phyloP scores from a whole-genome alignment of 805 yeast species.

The Suhomyces kilbournensis region DNA sequence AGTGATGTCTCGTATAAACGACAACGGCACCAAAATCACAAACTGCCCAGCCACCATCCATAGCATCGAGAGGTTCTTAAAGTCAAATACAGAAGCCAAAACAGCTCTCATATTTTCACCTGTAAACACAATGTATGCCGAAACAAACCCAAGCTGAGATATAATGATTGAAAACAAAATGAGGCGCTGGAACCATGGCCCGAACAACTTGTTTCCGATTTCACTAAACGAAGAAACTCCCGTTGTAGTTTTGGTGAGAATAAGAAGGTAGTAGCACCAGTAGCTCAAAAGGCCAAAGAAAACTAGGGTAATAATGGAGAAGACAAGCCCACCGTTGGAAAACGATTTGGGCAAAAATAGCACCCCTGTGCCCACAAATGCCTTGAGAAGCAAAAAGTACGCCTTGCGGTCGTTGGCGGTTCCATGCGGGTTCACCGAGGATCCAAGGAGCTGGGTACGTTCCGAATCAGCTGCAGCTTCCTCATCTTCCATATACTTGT shows the following conservation, averaged over 20 bases:
- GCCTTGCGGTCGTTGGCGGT: constrained; percentile 74
- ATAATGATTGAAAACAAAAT: constrained; percentile 63
- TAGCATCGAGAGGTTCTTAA: constrained; percentile 32
- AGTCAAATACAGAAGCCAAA: constrained; percentile 45
- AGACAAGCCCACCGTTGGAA: constrained; percentile 66
- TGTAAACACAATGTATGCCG: constrained; percentile 78
- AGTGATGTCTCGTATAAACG: constrained; percentile 73
- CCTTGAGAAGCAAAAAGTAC: constrained; percentile 66
- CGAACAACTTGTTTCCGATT: constrained; percentile 63
- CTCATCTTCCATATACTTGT: not conserved
- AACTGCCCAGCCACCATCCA: constrained; percentile 56
- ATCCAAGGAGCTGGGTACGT: constrained; percentile 3
- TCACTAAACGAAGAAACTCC: constrained; percentile 77
- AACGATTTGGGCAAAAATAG: constrained; percentile 68
- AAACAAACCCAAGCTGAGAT: constrained; percentile 78
- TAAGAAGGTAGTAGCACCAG: constrained; percentile 73
- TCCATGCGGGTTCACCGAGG: constrained; percentile 40
- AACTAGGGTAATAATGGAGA: constrained; percentile 50
- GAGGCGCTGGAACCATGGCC: constrained; percentile 59
- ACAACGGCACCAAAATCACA: constrained; percentile 59
- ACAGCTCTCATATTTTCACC: constrained; percentile 71
- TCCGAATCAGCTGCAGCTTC: not conserved
- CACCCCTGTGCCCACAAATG: constrained; percentile 77
- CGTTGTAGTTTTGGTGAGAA: constrained; percentile 55
- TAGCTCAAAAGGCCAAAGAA: constrained; percentile 69